A percentile compares a stretch with the other conserved stretches of the same genome.
phyloP scores from a whole-genome alignment of 345 rosid species.

The Citrus unshiu region DNA sequence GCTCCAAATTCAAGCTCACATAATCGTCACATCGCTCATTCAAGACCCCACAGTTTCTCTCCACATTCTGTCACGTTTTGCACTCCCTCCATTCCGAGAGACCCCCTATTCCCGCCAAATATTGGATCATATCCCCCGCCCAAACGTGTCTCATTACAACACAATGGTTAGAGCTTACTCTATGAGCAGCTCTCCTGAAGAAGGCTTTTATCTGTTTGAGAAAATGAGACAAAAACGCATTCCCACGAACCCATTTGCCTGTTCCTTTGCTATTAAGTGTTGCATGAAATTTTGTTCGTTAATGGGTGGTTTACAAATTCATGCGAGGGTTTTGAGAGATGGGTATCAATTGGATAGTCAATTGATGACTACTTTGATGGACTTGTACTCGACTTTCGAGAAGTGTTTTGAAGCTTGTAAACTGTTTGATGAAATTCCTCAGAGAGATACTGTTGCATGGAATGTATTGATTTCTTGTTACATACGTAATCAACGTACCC shows the following conservation, averaged over 20 bases:
- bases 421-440: conserved; percentile 73
- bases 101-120: conserved; percentile 42
- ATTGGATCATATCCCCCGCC: conserved; percentile 45
- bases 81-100: conserved; percentile 36
- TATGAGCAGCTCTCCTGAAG: conserved; percentile 35
- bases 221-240: conserved; percentile 37
- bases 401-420: conserved; percentile 38
- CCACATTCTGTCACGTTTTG: conserved; percentile 52
- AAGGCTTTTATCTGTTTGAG: conserved; percentile 48
- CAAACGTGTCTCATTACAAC: conserved; percentile 53
- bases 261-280: conserved; percentile 61
- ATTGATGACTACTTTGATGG: conserved; percentile 65
- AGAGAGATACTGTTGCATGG: conserved; percentile 62
- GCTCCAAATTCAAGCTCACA: conserved; percentile 67
- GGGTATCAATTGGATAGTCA: conserved; percentile 65
- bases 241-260: conserved; percentile 44
- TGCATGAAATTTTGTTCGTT: conserved; percentile 38
- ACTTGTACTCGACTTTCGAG: conserved; percentile 40
- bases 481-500: conserved; percentile 50
- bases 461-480: conserved; percentile 75
- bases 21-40: conserved; percentile 43
- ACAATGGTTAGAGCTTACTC: conserved; percentile 71
- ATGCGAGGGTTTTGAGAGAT: conserved; percentile 51
- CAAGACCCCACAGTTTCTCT: conserved; percentile 42
- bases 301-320: conserved; percentile 58